These are phyloP conservation scores for Agaricus sinodeliciosus DNA, from an alignment of 768 basidiomycete genomes.

Conservation along the genomic window DNA sequence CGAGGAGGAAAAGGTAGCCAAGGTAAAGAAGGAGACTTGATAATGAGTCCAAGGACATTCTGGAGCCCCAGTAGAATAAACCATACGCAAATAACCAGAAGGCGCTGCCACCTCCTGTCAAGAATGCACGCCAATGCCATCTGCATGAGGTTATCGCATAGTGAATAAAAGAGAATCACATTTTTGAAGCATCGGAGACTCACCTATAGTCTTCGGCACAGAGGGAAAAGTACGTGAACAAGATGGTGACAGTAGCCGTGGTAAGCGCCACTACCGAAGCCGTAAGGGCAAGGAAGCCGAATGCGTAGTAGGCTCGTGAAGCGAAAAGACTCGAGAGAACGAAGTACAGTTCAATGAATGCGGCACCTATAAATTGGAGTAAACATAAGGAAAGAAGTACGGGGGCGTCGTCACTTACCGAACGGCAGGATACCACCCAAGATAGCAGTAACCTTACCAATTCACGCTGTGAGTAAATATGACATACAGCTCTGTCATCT, in stretches of 20 bases:
- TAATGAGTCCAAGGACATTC: slow-evolving; percentile 79
- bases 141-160: slow-evolving; percentile 27
- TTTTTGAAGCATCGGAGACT: slow-evolving; percentile 13
- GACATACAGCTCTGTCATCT: neutral
- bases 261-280: slow-evolving; percentile 79
- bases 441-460: slow-evolving; percentile 53
- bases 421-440: slow-evolving; percentile 93
- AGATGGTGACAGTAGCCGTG: slow-evolving; percentile 85
- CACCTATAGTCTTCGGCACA: slow-evolving; percentile 94
- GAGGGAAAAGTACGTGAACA: slow-evolving; percentile 85
- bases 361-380: slow-evolving; percentile 53
- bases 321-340: slow-evolving; percentile 89
- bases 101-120: slow-evolving; percentile 87
- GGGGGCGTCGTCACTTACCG: slow-evolving; percentile 34
- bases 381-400: neutral
- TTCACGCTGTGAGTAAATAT: neutral
- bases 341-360: slow-evolving; percentile 93
- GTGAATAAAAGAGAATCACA: slow-evolving; percentile 1
- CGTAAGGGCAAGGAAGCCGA: slow-evolving; percentile 89
- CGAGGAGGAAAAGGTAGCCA: slow-evolving; percentile 82
- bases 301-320: slow-evolving; percentile 90
- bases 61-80: slow-evolving; percentile 80
- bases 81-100: slow-evolving; percentile 91
- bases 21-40: slow-evolving; percentile 81
- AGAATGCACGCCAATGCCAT: slow-evolving; percentile 96